phyloP scores from a whole-genome alignment of 1,284 basidiomycete genomes.

The Coniophora puteana region DNA sequence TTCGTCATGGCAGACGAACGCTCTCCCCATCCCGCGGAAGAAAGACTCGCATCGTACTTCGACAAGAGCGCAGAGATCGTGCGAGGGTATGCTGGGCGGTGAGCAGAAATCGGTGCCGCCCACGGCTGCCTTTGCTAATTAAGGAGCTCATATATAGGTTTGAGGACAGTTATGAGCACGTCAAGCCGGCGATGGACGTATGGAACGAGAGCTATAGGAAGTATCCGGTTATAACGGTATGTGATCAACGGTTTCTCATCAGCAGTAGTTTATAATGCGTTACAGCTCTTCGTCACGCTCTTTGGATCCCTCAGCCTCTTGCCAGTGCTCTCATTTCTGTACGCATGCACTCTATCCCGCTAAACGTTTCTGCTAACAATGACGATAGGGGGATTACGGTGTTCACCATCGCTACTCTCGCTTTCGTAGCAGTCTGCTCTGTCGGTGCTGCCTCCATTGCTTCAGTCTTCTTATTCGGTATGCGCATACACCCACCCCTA shows the following conservation, averaged over 20 bases:
- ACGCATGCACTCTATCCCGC: slow-evolving; percentile 13
- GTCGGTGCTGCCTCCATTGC: slow-evolving; percentile 21
- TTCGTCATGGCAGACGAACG: not conserved
- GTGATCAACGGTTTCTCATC: not conserved
- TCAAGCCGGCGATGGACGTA: slow-evolving; percentile 16
- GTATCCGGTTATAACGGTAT: slow-evolving; percentile 24
- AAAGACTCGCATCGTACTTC: slow-evolving; percentile 23
- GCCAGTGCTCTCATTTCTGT: slow-evolving; percentile 33
- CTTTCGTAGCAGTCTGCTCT: slow-evolving; percentile 13
- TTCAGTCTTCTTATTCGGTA: too few species aligned
- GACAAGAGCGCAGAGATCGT: slow-evolving; percentile 24
- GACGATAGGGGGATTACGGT: too few species aligned
- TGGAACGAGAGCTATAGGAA: slow-evolving; percentile 16
- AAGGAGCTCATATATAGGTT: slow-evolving; percentile 15
- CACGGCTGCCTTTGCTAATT: not conserved
- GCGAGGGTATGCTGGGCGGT: slow-evolving; percentile 27
- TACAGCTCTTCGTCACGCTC: slow-evolving; percentile 28
- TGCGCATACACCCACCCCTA: not conserved
- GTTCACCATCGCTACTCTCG: slow-evolving; percentile 18
- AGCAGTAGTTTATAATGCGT: not conserved
- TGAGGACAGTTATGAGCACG: slow-evolving; percentile 29
- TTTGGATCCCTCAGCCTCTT: slow-evolving; percentile 26
- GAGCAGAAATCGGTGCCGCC: slow-evolving; percentile 10
- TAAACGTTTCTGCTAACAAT: too few species aligned
- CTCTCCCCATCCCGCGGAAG: not conserved